Base-by-base conservation (phyloP, 2,329 filamentous ascomycete genomes). In the Penicillium sp. region DNA sequence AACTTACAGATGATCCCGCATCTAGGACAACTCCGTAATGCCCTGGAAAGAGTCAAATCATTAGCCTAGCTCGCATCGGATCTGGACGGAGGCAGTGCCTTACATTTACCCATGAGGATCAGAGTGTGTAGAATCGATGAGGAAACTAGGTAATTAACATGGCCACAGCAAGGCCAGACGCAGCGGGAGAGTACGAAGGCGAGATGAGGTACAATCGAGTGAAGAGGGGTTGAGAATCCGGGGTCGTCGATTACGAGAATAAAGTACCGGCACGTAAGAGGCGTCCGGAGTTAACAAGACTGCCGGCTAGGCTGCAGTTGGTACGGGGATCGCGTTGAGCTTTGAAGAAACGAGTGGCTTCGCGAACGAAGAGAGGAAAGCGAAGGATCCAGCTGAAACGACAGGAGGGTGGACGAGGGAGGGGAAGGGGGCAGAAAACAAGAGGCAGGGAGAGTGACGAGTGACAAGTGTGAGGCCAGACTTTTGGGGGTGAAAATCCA, bases 1-100 rank as follows among this genome's bases (percentile, higher is more conserved):
- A 59, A 77, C 82, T 67, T 79, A 86, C 85, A 72, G 95, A 98
- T 78, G 95, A 98, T 70, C 95, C 95, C 76, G 95, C 95, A 85
- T 99, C 95, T 73, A 99, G 87, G 75, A 99, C 93, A 71, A 98
- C 91, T 75, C 93, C 95, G 84, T 96, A 97, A 81, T 83, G 82
- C 83, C 84, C 84, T 86, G 60, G 31, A 19, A 31, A 26, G 48
- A 54, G 13, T 41, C 35, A 15, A 15, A 26, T 38, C 63, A 44
- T 38, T 15, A 17, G 45, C 65, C 29, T 66, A 62, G 19, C 13
- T 57, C 44, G 13, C 17, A 23, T 11, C 19, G 21, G 38, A 55
- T 26, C 17, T 9, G 11, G 23, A 61, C 8, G 35, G 19, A 19
- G 41, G 46, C 41, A 30, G 26, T 35, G 62, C 70, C 19, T 38